Evolutionary conservation across 352 stramenopile genomes (phyloP).

Genomic region (Elongisporangium prolatum): DNA sequence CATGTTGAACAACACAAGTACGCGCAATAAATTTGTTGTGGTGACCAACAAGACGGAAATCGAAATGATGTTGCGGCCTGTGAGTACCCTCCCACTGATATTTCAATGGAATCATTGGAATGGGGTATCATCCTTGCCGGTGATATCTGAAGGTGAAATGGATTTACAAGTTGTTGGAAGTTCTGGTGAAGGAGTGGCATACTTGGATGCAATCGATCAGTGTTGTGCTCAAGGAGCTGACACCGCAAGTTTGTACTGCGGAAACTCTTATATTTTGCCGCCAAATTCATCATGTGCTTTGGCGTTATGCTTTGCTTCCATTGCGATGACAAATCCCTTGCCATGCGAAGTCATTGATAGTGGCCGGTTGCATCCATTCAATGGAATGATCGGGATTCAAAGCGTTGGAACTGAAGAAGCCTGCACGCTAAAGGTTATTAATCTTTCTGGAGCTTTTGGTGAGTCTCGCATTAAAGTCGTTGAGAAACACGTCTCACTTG

Average conservation of each 20-base stretch:
- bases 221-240: constrained; percentile 4
- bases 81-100: constrained; percentile 64
- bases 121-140: background rate
- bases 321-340: constrained; percentile 48
- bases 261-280: constrained; percentile 35
- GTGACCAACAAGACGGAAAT: constrained; percentile 59
- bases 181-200: constrained; percentile 17
- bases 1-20: constrained; percentile 12
- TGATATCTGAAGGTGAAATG: background rate
- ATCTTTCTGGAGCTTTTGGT: constrained; percentile 54
- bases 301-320: constrained; percentile 65
- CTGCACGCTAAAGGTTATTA: constrained; percentile 64
- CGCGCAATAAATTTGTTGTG: constrained; percentile 19
- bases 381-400: constrained; percentile 73
- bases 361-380: constrained; percentile 52
- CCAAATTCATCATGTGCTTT: constrained; percentile 44
- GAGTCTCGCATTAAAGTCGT: constrained; percentile 53
- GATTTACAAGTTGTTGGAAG: background rate
- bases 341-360: constrained; percentile 48
- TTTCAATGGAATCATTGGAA: constrained; percentile 42
- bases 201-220: constrained; percentile 8
- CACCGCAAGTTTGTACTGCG: constrained; percentile 37
- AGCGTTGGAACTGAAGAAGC: constrained; percentile 43
- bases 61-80: constrained; percentile 51
- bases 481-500: constrained; percentile 52